Conservation (phyloP, 163 green algal genomes). For the Chlamydomonas reinhardtii region DNA sequence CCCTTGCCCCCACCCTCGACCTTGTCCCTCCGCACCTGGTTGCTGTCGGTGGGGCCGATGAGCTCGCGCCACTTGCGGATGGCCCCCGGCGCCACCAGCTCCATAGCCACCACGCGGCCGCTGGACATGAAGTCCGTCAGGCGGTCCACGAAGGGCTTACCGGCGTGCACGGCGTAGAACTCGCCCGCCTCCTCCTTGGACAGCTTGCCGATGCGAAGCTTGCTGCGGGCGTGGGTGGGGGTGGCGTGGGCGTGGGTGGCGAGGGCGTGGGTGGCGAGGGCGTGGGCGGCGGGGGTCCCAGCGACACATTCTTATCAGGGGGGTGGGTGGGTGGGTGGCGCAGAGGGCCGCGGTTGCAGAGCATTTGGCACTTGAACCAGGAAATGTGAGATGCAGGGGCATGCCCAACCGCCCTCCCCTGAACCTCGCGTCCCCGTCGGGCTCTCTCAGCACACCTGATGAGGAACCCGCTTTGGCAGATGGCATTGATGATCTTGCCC, state of each 20-base stretch:
- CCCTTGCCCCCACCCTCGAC: too few species aligned
- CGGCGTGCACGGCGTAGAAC: slow-evolving; percentile 78
- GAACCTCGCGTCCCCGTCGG: too few species aligned
- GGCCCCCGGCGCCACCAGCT: slow-evolving; percentile 70
- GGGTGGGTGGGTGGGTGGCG: too few species aligned
- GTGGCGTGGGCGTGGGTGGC: background rate
- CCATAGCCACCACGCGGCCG: slow-evolving; percentile 73
- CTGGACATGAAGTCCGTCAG: slow-evolving; percentile 77
- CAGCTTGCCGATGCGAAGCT: slow-evolving; percentile 77
- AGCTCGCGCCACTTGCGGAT: slow-evolving; percentile 69
- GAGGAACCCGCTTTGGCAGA: slow-evolving; percentile 71
- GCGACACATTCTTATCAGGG: too few species aligned
- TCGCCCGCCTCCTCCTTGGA: slow-evolving; percentile 66
- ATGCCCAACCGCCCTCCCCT: too few species aligned
- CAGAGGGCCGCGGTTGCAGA: too few species aligned
- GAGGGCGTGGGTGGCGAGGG: background rate
- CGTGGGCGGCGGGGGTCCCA: too few species aligned
- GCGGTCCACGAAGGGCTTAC: slow-evolving; percentile 74
- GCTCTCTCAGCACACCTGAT: slow-evolving; percentile 59
- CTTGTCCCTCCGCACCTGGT: slow-evolving; percentile 50
- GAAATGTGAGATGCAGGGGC: too few species aligned
- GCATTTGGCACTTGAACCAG: too few species aligned
- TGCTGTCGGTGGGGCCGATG: slow-evolving; percentile 74
- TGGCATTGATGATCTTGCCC: slow-evolving; percentile 82
- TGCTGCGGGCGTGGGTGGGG: slow-evolving; percentile 47